Evolutionary conservation across 306 rosid genomes (phyloP), one percentile per base, ranked within the genome.

Genomic region (Trifolium dubium): DNA sequence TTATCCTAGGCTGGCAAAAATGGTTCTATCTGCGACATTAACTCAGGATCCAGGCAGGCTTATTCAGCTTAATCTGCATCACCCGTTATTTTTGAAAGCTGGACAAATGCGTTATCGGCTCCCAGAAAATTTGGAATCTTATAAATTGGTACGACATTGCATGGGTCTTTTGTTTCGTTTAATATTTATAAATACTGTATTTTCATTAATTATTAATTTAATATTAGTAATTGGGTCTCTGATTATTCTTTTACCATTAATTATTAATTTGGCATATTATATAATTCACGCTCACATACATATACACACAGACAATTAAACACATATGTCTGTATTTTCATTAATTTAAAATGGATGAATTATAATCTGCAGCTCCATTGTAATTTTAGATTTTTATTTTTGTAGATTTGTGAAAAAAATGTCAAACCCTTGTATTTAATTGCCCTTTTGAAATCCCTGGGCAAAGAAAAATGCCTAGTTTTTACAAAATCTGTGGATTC

Each of bases 1-100:
- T 71, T 79, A 82, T 74, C 92, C 92, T 19, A 88, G 98, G 92
- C 85, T 94, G 59, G 89, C 81, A 69, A 94, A 94, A 90, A 88
- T 94, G 82, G 92, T 89, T 83, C 86, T 94, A 69, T 92, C 97
- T 72, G 98, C 96, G 6, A 94, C 92, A 28, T 65, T 89, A 49
- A 89, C 97, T 73, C 97, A 87, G 81, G 92, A 91, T 79, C 96
- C 97, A 63, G 86, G 97, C 79, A 91, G 87, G 86, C 92, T 91
- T 79, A 83, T 87, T 68, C 96, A 86, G 83, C 98, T 89, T 70
- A 83, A 88, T 75, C 83, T 91, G 69, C 94, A 91, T 82, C 92
- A 89, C 49, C 97, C 98, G 64, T 67, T 91, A 35, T 88, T 91
- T 61, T 85, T 93, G 79, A 91, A 82, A 62, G 87, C 97, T 63